A percentile compares a stretch with the other conserved stretches of the same genome.
These are phyloP conservation scores for Cutaneotrichosporon dermatis DNA, from an alignment of 1,284 basidiomycete genomes.

Conservation along the genomic window DNA sequence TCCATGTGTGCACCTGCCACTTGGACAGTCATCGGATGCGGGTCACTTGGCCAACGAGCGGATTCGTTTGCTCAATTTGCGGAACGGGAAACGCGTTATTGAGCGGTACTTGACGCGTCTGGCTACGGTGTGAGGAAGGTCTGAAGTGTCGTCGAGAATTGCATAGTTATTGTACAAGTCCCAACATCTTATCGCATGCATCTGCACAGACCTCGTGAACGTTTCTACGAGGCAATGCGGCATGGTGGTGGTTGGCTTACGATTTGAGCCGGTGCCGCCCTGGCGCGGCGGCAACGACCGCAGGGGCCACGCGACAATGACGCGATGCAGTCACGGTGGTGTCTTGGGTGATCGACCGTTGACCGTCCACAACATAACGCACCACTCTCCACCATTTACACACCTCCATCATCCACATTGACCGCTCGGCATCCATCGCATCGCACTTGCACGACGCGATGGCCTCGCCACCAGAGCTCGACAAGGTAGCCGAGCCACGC, in stretches of 20 bases:
- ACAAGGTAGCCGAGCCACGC: background rate
- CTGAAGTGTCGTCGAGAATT: no score
- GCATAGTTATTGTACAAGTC: no score
- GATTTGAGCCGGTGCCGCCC: no score
- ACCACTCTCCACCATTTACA: background rate
- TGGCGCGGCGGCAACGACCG: no score
- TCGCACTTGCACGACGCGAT: background rate
- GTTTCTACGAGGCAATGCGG: no score
- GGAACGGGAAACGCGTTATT: slow-evolving; percentile 47
- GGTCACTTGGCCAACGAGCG: slow-evolving; percentile 51
- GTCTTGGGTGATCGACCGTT: background rate
- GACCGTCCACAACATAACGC: background rate
- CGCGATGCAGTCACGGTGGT: background rate
- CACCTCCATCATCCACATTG: no score
- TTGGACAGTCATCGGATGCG: slow-evolving; percentile 44
- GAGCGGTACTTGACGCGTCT: slow-evolving; percentile 41
- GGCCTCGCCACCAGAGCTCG: background rate
- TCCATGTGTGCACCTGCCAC: slow-evolving; percentile 47
- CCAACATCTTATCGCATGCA: no score
- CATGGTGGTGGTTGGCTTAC: no score
- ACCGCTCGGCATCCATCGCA: no score
- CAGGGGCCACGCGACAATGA: background rate
- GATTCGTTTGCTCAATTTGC: slow-evolving; percentile 49
- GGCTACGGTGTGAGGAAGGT: slow-evolving; percentile 19
- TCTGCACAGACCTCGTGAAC: no score